Percentiles rank a stretch among this genome's conserved stretches.
phyloP scores from a whole-genome alignment of 1,284 basidiomycete genomes.

The Rhodotorula sp. region DNA sequence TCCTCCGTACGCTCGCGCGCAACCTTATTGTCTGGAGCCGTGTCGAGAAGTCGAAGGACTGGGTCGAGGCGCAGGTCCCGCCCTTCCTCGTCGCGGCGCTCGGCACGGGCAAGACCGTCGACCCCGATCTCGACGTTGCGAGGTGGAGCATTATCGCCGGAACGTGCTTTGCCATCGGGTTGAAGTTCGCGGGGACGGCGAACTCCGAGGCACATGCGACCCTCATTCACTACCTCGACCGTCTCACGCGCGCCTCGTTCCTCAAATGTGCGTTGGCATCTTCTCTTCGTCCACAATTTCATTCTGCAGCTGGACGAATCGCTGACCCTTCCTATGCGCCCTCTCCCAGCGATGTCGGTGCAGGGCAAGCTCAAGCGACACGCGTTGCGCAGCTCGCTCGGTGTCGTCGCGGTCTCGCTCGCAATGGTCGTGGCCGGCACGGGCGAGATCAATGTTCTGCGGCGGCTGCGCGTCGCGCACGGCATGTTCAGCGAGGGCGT shows the following conservation, averaged over 20 bases:
- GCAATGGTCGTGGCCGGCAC: conserved; percentile 95
- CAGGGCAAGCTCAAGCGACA: conserved; percentile 82
- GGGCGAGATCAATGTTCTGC: conserved; percentile 85
- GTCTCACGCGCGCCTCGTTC: conserved; percentile 61
- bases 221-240: conserved; percentile 77
- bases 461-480: conserved; percentile 84
- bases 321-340: background rate
- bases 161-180: conserved; percentile 83
- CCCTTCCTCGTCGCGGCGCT: conserved; percentile 62
- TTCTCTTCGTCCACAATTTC: conserved; percentile 37
- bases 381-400: conserved; percentile 83
- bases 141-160: conserved; percentile 88
- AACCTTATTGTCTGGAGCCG: conserved; percentile 85
- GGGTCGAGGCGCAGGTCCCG: conserved; percentile 78
- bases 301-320: too few species aligned
- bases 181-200: conserved; percentile 93
- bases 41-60: conserved; percentile 70
- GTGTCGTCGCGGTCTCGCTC: conserved; percentile 79
- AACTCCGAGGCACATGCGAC: conserved; percentile 79
- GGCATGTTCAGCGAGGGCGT: conserved; percentile 79
- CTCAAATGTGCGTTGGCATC: conserved; percentile 46
- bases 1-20: conserved; percentile 75
- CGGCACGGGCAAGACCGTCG: background rate
- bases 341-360: conserved; percentile 65
- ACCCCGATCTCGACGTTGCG: conserved; percentile 57